Base-by-base conservation (phyloP, 1,284 basidiomycete species). In the Tilletia setariae region DNA sequence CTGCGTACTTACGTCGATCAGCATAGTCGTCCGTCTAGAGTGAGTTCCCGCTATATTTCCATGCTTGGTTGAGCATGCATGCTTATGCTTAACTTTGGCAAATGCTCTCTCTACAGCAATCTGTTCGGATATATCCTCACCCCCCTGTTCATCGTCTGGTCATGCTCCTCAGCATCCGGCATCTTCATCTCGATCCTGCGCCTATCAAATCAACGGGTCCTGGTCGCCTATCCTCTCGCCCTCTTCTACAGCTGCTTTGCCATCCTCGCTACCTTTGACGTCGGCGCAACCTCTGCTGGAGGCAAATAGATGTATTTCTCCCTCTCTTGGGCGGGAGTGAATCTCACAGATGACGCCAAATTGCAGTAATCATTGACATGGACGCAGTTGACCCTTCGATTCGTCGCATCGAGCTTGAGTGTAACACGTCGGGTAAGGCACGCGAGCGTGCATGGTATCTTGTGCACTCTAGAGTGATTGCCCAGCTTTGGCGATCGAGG, bases 1-100 rank as follows among this genome's bases (percentile, higher is more conserved):
- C 89, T 95, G 98, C 63, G 91, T 93, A n/a, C 89, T 98, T 11
- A 91, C 93, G 59, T 90, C 91, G 19, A 85, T 97, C 51, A 94
- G 92, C 73, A 91, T 98, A 69, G 88, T 91, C 73, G 86, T 94
- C 47, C 89, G 90, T 25, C 87, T 98, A 67, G 91, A 98, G 93
- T 94, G 84, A 70, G 92, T 89, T 11, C 43, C 42, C n/a, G 68
- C 51, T 13, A 23, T 28, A 25, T 63, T 40, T 11, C 11, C 11
- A 28, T 62, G 42, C 28, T 23, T 25, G 13, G 23, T 35, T 43
- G 32, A 9, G 32, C 47, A 46, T 49, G 21, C 21, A 1, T 2
- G 1, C n/a, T 25, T 11, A 53, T 6, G 23, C 11, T 40, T 11
- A 4, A 11, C 11, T 40, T 4, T 4, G 35, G 6, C 35, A 40